phyloP scores from a whole-genome alignment of 192 early-diverging fungal genomes.

The Jimgerdemannia flammicorona region DNA sequence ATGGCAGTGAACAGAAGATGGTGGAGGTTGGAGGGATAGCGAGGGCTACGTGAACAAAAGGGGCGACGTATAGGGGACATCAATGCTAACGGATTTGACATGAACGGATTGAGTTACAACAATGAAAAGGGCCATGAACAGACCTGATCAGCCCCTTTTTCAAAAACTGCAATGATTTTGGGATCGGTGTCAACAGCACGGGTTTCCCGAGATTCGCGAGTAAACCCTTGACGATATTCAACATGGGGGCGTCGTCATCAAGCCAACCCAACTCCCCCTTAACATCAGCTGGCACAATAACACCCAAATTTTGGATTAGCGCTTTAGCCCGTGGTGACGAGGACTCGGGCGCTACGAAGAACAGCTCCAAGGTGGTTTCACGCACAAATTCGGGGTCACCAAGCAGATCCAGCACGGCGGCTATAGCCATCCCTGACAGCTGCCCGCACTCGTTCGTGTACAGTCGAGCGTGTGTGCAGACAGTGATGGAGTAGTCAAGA shows the following conservation, averaged over 20 bases:
- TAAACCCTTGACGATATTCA: constrained; percentile 41
- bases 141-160: background rate
- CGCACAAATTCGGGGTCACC: constrained; percentile 8
- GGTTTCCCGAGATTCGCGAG: constrained; percentile 38
- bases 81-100: background rate
- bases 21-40: constrained; percentile 30
- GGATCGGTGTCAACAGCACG: background rate
- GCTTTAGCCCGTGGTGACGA: background rate
- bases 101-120: too few species aligned
- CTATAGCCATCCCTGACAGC: constrained; percentile 34
- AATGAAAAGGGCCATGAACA: background rate
- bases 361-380: constrained; percentile 16
- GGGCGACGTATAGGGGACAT: background rate
- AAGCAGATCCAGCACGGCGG: constrained; percentile 21
- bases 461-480: constrained; percentile 4
- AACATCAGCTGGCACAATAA: constrained; percentile 4
- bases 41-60: background rate
- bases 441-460: constrained; percentile 37
- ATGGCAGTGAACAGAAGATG: constrained; percentile 62
- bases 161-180: background rate
- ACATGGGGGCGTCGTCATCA: constrained; percentile 25
- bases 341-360: constrained; percentile 14
- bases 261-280: constrained; percentile 19
- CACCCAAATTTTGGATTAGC: background rate
- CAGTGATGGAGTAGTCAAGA: background rate